phyloP scores from a whole-genome alignment of 2,329 filamentous ascomycete genomes.

The Penicillium sp. region DNA sequence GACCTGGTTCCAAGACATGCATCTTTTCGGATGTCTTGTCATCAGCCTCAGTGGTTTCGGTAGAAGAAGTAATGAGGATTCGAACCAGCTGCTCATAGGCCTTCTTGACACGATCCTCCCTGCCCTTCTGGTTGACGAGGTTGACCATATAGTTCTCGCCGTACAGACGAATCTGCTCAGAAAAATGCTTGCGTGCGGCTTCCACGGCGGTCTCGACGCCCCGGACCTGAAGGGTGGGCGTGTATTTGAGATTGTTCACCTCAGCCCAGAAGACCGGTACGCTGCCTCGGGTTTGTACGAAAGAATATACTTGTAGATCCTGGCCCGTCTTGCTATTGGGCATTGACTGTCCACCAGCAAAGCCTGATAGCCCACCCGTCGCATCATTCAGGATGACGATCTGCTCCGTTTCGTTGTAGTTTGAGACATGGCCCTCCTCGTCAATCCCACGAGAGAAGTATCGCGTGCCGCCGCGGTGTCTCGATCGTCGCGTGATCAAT shows the following conservation, averaged over 20 bases:
- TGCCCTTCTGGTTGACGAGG: slow-evolving; percentile 91
- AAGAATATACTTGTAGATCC: slow-evolving; percentile 86
- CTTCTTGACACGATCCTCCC: slow-evolving; percentile 83
- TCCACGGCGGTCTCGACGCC: slow-evolving; percentile 75
- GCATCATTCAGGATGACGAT: slow-evolving; percentile 84
- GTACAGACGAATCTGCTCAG: slow-evolving; percentile 88
- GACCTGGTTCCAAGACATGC: slow-evolving; percentile 66
- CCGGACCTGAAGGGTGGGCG: slow-evolving; percentile 82
- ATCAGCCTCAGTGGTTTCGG: slow-evolving; percentile 65
- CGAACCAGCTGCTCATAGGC: slow-evolving; percentile 91
- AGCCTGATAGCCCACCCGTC: slow-evolving; percentile 70
- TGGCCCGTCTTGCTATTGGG: slow-evolving; percentile 69
- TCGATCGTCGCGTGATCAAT: slow-evolving; percentile 83
- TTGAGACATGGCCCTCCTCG: slow-evolving; percentile 90
- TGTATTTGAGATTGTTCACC: slow-evolving; percentile 88
- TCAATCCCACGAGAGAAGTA: slow-evolving; percentile 95
- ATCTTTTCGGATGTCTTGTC: slow-evolving; percentile 72
- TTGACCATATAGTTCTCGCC: slow-evolving; percentile 98
- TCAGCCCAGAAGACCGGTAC: slow-evolving; percentile 96
- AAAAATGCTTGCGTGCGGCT: slow-evolving; percentile 82
- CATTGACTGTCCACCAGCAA: slow-evolving; percentile 71
- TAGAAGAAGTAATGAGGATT: slow-evolving; percentile 66
- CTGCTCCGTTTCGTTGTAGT: slow-evolving; percentile 98
- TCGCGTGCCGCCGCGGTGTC: slow-evolving; percentile 83
- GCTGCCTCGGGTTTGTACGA: slow-evolving; percentile 93